These are phyloP conservation scores for Aquilaria yunnanensis DNA, from an alignment of 345 rosid species.

Conservation along the genomic window DNA sequence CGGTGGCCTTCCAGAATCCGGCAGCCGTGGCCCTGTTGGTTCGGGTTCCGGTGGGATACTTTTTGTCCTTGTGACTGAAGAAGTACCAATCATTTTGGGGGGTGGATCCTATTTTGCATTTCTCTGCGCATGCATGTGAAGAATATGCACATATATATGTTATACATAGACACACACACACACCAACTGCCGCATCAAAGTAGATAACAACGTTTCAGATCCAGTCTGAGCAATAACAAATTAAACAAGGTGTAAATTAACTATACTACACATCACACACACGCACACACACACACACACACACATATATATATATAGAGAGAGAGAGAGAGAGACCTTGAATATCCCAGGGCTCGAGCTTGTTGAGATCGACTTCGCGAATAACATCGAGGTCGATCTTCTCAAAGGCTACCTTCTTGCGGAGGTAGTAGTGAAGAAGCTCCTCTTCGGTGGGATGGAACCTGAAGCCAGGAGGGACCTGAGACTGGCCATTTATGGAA, in stretches of 20 bases:
- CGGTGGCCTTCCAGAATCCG: conserved; percentile 99
- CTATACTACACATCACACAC: not conserved
- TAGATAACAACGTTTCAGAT: not conserved
- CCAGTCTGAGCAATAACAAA: not conserved
- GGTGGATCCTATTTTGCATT: conserved; percentile 83
- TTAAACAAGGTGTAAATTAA: not conserved
- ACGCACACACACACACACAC: too few relatives aligned
- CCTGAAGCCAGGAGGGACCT: conserved; percentile 97
- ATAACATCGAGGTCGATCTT: conserved; percentile 95
- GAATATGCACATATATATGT: not conserved
- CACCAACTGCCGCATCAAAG: not conserved
- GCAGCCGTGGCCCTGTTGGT: conserved; percentile 91
- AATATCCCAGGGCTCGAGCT: conserved; percentile 99
- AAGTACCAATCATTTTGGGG: conserved; percentile 99
- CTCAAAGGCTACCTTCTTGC: conserved; percentile 79
- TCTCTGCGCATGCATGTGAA: conserved; percentile 39
- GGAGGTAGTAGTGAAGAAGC: conserved; percentile 88
- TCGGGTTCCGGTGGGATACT: conserved; percentile 92
- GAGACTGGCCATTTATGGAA: conserved; percentile 89
- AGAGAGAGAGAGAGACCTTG: conserved; percentile 44
- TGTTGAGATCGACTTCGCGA: conserved; percentile 96
- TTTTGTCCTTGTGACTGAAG: conserved; percentile 97
- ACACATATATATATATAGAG: too few relatives aligned
- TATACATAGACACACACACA: not conserved
- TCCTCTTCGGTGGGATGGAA: conserved; percentile 98